phyloP scores from a whole-genome alignment of 2,329 filamentous ascomycete genomes.

The Cladorrhinum sp. region DNA sequence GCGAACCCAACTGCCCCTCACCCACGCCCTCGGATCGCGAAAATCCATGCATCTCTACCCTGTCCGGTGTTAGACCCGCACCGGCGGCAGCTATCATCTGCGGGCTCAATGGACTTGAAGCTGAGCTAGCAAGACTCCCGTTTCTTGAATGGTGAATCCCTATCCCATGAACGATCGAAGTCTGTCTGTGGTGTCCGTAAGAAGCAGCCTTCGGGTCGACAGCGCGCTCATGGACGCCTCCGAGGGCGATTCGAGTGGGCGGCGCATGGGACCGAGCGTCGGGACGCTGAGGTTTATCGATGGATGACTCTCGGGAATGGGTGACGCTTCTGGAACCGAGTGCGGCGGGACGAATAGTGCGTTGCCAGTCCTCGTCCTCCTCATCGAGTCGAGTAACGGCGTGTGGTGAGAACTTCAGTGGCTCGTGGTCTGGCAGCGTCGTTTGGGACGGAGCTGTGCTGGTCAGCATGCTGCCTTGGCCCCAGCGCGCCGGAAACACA shows the following conservation, averaged over 20 bases:
- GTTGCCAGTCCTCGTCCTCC: constrained; percentile 52
- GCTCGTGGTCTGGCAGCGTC: constrained; percentile 55
- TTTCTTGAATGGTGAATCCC: constrained; percentile 80
- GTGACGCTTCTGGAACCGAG: constrained; percentile 43
- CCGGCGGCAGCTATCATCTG: constrained; percentile 74
- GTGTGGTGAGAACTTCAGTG: constrained; percentile 50
- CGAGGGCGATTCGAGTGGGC: constrained; percentile 40
- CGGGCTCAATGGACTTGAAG: constrained; percentile 81
- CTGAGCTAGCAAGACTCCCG: constrained; percentile 77
- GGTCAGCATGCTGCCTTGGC: constrained; percentile 16
- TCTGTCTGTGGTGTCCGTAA: constrained; percentile 91
- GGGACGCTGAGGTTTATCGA: constrained; percentile 48
- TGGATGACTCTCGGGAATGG: constrained; percentile 58
- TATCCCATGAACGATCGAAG: constrained; percentile 89
- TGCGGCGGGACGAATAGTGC: constrained; percentile 47
- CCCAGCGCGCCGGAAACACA: neutral
- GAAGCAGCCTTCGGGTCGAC: constrained; percentile 53
- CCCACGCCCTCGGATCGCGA: constrained; percentile 46
- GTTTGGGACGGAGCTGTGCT: constrained; percentile 56
- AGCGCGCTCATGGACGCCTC: constrained; percentile 48
- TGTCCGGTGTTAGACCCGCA: constrained; percentile 50
- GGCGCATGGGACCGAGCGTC: constrained; percentile 40
- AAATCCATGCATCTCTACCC: constrained; percentile 49
- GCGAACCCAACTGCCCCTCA: constrained; percentile 38
- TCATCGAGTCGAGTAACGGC: constrained; percentile 51